These are phyloP conservation scores for Naganishia liquefaciens DNA, from an alignment of 1,284 basidiomycete genomes.

Conservation along the genomic window DNA sequence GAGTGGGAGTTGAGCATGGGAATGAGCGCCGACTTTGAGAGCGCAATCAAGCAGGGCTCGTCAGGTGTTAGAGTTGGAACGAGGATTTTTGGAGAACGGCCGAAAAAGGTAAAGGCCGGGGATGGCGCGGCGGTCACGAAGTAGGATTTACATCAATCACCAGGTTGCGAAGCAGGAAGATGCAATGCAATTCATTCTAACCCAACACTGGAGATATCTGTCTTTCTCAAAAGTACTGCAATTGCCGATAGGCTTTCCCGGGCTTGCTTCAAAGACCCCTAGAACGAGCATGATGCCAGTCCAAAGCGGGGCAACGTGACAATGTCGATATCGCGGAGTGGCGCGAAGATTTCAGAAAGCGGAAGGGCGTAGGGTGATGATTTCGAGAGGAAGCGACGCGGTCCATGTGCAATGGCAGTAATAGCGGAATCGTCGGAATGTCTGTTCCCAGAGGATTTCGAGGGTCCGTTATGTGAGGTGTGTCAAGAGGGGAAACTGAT, in stretches of 20 bases:
- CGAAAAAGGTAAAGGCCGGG: conserved; percentile 35
- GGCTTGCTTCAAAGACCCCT: no score
- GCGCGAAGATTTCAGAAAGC: conserved; percentile 45
- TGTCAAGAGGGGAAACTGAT: conserved; percentile 45
- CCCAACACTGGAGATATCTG: no score
- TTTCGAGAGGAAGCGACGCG: conserved; percentile 44
- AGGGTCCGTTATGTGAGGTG: conserved; percentile 37
- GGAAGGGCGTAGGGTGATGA: conserved; percentile 46
- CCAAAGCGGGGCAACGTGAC: conserved; percentile 37
- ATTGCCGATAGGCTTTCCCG: no score
- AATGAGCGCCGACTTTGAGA: conserved; percentile 94
- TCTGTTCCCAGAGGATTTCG: conserved; percentile 47
- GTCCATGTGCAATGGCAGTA: conserved; percentile 37
- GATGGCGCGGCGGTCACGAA: conserved; percentile 19
- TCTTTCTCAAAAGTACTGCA: no score
- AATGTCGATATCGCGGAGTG: conserved; percentile 47
- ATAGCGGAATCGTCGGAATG: conserved; percentile 41
- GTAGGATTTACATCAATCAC: no score
- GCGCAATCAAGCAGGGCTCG: conserved; percentile 79
- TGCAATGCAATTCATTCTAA: no score
- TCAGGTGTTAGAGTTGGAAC: conserved; percentile 89
- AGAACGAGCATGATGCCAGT: no score
- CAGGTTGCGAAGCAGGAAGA: no score
- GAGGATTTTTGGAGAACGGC: conserved; percentile 78
- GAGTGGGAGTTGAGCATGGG: conserved; percentile 88